Evolutionary conservation across 257 asterid genomes (phyloP), one percentile per base, ranked within the genome.

Genomic region (Solanum pennellii): DNA sequence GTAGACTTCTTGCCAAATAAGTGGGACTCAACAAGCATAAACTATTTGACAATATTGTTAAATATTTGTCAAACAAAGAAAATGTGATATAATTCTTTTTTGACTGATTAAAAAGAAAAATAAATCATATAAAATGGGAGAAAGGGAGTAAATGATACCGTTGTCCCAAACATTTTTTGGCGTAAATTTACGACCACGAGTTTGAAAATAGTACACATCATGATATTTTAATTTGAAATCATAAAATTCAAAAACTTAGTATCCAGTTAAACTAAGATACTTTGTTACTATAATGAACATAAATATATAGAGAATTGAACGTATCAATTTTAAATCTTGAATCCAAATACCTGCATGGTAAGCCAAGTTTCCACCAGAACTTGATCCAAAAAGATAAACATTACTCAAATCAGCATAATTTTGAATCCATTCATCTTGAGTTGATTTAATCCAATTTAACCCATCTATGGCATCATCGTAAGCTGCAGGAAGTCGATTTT

Each of bases 381-480:
- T 92, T 9, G 91, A 86, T 3, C 94, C 94, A 18, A 83, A 86
- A 8, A 92, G 74, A 76, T 84, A 90, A 41, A 89, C 87, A 6
- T 90, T 88, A 60, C 27, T 75, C 29, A 91, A 80, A 90, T 91
- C 92, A 3, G 92, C 88, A 66, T 72, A 89, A 33, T 89, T 73
- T 12, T 14, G 45, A 9, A 91, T 82, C 93, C 91, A 91, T 23
- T 90, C 88, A 10, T 90, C 92, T 47, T 74, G 47, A 23, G 89
- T 45, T n/a, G 21, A n/a, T 16, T 60, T 86, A 10, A 92, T 23
- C 92, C 92, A 92, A 35, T 75, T 3, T 62, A 92, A 80, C 35
- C 88, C 91, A 49, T 92, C 93, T 86, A 92, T 83, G 37, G 91
- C 92, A 59, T 92, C 93, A 12, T 92, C 90, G 5, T 90, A 92